These are phyloP conservation scores for Rubia balearica DNA, from an alignment of 305 asterid species.

Conservation along the genomic window DNA sequence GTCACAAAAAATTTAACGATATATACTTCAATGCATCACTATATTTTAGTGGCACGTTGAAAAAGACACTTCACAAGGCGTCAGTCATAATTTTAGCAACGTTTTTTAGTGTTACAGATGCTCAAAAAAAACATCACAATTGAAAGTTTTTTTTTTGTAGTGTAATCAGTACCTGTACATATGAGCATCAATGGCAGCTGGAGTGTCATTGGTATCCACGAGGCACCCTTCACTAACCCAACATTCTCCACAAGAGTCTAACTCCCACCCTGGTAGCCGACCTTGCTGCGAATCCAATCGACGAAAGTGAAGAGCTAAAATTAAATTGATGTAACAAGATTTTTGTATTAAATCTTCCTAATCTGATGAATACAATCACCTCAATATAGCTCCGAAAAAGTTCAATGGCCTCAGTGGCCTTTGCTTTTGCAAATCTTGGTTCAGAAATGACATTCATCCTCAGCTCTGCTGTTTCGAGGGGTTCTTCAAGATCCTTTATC, in stretches of 20 bases:
- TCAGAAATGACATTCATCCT: slow-evolving; percentile 67
- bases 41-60: too few species aligned
- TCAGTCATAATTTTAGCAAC: too few species aligned
- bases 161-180: slow-evolving; percentile 66
- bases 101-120: too few species aligned
- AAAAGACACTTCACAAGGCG: too few species aligned
- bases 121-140: too few species aligned
- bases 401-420: slow-evolving; percentile 61
- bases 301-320: background rate
- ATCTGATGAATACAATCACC: slow-evolving; percentile 26
- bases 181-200: slow-evolving; percentile 77
- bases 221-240: slow-evolving; percentile 97
- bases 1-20: too few species aligned
- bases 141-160: too few species aligned
- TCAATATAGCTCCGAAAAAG: slow-evolving; percentile 52
- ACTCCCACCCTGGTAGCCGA: slow-evolving; percentile 64
- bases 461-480: slow-evolving; percentile 69
- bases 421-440: slow-evolving; percentile 67
- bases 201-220: slow-evolving; percentile 69
- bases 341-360: too few species aligned
- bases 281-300: slow-evolving; percentile 37
- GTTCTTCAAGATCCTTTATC: slow-evolving; percentile 71
- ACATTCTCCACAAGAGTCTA: slow-evolving; percentile 86
- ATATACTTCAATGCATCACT: too few species aligned
- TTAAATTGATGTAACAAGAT: background rate